phyloP scores from a whole-genome alignment of 2,329 filamentous ascomycete species.

The Venturia carpophila region DNA sequence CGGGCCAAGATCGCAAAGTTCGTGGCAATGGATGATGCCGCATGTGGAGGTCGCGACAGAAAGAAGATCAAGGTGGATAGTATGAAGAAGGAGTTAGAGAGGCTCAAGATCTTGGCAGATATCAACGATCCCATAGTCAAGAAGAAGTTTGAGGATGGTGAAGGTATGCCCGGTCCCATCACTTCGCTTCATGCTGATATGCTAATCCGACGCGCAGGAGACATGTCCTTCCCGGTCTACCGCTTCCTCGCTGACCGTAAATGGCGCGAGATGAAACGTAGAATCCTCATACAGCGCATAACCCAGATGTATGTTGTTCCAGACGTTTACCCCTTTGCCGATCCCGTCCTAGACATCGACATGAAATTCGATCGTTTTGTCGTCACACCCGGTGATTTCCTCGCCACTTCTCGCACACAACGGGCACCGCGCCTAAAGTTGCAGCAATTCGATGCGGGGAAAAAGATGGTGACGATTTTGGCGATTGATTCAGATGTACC shows the following conservation, averaged over 20 bases:
- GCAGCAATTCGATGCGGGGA: constrained; percentile 74
- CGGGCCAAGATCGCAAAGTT: constrained; percentile 61
- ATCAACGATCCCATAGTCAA: constrained; percentile 94
- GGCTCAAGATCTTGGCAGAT: constrained; percentile 81
- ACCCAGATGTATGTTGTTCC: constrained; percentile 79
- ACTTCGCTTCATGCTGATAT: neutral
- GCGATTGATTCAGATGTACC: constrained; percentile 90
- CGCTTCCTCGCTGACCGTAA: constrained; percentile 77
- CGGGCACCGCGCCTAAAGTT: constrained; percentile 66
- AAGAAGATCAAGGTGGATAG: constrained; percentile 61
- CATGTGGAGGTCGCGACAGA: constrained; percentile 54
- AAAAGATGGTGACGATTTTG: constrained; percentile 74
- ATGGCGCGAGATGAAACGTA: constrained; percentile 77
- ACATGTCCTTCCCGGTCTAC: constrained; percentile 96
- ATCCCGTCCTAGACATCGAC: constrained; percentile 70
- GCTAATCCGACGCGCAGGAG: constrained; percentile 49
- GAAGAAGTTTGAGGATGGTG: constrained; percentile 84
- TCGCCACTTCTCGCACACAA: constrained; percentile 68
- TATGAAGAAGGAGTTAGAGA: constrained; percentile 64
- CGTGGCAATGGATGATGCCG: constrained; percentile 48
- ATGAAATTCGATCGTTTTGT: constrained; percentile 67
- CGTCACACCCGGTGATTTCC: constrained; percentile 67
- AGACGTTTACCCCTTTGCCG: constrained; percentile 73
- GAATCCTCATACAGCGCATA: constrained; percentile 76
- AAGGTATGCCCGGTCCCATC: constrained; percentile 48